Evolutionary conservation across 345 rosid genomes (phyloP).

Genomic region (Eucalyptus rudis): DNA sequence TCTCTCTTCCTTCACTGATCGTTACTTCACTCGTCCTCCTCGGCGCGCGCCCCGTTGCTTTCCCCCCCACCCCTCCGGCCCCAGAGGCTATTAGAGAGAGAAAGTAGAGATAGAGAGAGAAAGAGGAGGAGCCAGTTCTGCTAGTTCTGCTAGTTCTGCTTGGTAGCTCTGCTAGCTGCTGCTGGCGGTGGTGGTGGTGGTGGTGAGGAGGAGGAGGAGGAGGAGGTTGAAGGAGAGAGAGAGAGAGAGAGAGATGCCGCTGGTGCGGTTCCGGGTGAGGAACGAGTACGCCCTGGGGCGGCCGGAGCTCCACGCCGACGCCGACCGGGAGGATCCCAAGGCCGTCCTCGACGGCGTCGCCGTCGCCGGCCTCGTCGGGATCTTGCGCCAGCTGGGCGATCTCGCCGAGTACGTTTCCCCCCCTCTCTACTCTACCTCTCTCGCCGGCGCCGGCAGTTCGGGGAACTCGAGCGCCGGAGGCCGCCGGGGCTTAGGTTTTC

Average conservation of each 20-base stretch:
- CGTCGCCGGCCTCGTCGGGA: constrained; percentile 78
- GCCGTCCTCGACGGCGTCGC: constrained; percentile 69
- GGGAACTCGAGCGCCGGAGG: not conserved
- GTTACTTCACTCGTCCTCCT: not conserved
- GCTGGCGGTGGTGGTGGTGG: not conserved
- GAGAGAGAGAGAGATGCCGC: constrained; percentile 32
- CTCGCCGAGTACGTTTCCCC: constrained; percentile 72
- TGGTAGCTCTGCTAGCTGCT: not conserved
- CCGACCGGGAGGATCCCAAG: constrained; percentile 67
- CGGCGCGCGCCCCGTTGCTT: not conserved
- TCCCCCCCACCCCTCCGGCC: not conserved
- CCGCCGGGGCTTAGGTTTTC: not conserved
- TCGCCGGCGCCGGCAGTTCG: not conserved
- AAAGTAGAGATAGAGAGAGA: not conserved
- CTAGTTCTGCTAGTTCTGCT: too few species aligned
- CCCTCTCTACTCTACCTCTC: not conserved
- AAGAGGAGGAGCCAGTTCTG: not conserved
- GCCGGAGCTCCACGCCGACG: constrained; percentile 39
- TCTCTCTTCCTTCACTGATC: not conserved
- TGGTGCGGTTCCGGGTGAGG: constrained; percentile 56
- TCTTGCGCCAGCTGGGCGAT: constrained; percentile 97
- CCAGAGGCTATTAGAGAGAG: not conserved
- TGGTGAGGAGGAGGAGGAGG: not conserved
- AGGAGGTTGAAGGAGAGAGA: too few species aligned
- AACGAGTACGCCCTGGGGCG: constrained; percentile 55